These are phyloP conservation scores for Ascodesmis nigricans DNA, from an alignment of 495 filamentous ascomycete genomes.

Conservation along the genomic window DNA sequence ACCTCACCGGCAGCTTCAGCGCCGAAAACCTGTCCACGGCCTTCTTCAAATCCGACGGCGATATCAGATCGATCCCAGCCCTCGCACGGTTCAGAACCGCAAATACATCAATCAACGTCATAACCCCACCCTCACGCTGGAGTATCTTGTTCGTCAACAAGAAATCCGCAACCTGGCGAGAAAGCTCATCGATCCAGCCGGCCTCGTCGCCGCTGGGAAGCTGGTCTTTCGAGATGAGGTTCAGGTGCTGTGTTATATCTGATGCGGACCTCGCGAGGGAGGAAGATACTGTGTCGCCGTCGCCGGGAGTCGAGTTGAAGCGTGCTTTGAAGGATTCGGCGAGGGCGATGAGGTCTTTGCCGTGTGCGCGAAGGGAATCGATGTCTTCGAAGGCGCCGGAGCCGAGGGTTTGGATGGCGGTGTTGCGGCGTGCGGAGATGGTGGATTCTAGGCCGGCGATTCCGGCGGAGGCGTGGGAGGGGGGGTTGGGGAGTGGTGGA, in stretches of 20 bases:
- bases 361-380: constrained; percentile 88
- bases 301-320: constrained; percentile 23
- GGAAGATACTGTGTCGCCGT: constrained; percentile 18
- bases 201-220: constrained; percentile 12
- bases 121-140: constrained; percentile 69
- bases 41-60: constrained; percentile 75
- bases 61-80: constrained; percentile 71
- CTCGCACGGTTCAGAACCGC: constrained; percentile 91
- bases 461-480: constrained; percentile 26
- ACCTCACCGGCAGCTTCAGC: constrained; percentile 61
- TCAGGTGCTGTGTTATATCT: constrained; percentile 19
- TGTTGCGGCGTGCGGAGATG: no score
- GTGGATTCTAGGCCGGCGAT: constrained; percentile 80
- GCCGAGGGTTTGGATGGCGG: constrained; percentile 76
- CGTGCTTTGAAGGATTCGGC: constrained; percentile 64
- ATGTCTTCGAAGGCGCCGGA: constrained; percentile 93
- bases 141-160: constrained; percentile 75
- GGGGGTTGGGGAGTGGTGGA: constrained; percentile 17
- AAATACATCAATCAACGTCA: constrained; percentile 90
- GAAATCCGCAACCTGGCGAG: constrained; percentile 80
- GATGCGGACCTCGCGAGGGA: constrained; percentile 21
- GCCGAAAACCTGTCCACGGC: constrained; percentile 76
- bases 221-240: constrained; percentile 39
- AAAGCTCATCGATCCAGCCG: constrained; percentile 34
- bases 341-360: constrained; percentile 82